phyloP scores from a whole-genome alignment of 306 rosid species.

The Dalbergia oliveri region DNA sequence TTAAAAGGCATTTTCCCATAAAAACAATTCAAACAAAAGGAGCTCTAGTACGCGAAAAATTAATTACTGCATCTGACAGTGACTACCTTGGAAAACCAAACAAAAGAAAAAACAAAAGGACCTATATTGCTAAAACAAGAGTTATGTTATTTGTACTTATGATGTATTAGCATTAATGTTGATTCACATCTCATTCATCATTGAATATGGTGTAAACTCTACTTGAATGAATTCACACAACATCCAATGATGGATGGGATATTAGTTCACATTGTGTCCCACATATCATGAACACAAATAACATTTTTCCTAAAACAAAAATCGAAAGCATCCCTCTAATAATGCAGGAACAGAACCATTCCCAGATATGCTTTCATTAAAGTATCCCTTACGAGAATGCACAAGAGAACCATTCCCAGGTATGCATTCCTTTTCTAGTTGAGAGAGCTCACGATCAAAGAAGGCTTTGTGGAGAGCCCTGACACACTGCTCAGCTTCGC shows the following conservation, averaged over 20 bases:
- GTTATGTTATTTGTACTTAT: no score
- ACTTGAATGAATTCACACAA: no score
- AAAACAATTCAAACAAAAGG: not conserved
- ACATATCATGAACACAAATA: no score
- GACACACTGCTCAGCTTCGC: slow-evolving; percentile 87
- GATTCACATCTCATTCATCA: no score
- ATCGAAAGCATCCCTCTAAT: slow-evolving; percentile 14
- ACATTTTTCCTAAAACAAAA: slow-evolving; percentile 14
- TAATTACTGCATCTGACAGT: no score
- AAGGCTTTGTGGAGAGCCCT: slow-evolving; percentile 82
- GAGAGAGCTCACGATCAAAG: slow-evolving; percentile 61
- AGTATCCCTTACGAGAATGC: slow-evolving; percentile 38
- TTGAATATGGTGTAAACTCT: no score
- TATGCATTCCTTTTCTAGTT: slow-evolving; percentile 44
- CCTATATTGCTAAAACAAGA: not conserved
- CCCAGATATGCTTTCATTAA: not conserved
- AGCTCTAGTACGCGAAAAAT: not conserved
- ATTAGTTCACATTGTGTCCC: no score
- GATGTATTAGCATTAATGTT: no score
- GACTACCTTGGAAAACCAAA: no score
- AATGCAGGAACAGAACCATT: not conserved
- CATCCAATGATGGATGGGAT: no score
- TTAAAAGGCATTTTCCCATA: no score
- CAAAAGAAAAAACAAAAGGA: not conserved
- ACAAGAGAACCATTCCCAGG: slow-evolving; percentile 59